Base-by-base conservation (phyloP, 2,329 filamentous ascomycete species). In the Colletotrichum phormii region DNA sequence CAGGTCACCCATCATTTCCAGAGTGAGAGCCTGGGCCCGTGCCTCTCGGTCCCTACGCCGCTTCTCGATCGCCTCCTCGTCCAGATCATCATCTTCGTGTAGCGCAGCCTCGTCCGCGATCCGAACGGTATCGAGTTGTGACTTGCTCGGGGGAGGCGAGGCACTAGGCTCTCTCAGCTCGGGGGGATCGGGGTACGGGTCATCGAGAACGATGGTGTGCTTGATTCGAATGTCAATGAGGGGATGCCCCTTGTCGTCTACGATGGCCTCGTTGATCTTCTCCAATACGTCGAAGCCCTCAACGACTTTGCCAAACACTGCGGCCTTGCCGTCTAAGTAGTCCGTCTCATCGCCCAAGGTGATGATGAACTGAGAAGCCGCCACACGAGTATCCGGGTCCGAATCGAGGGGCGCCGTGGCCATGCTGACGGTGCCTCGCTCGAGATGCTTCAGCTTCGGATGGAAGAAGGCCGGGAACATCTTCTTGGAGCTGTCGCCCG, bases 1-100 rank as follows among this genome's bases (percentile, higher is more conserved):
- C 71, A 99, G 86, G 81, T 99, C 97, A 55, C 97, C 97, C 83
- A 99, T 97, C 92, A 99, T 97, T 84, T 99, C 97, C 60, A 99
- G 88, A 1, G 96, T 98, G 78, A 99, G 85, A 0, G 97, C 97
- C 82, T 98, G 97, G 0, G 96, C 96, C 74, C 95, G 91, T 6
- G 97, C 97, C 82, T 99, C 97, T 33, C 95, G 90, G 81, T 98
- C 95, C 74, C 95, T 90, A 64, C 96, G 91, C 61, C 92, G 85
- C 82, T 91, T 94, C 81, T 98, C 96, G 5, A 89, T 87, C 26
- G 92, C 94, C 76, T 95, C 95, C 76, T 95, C 93, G 76, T 97
- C 95, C 4, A 87, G 80, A 33, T 85, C 85, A 68, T 93, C 91
- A 70, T 96, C 89, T 69, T 93, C 91, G 59, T 94, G 91, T 15